Percentiles rank a stretch among this genome's conserved stretches.
Evolutionary conservation across 2,329 filamentous ascomycete genomes (phyloP).

Genomic region (Arthrocladium fulminans): DNA sequence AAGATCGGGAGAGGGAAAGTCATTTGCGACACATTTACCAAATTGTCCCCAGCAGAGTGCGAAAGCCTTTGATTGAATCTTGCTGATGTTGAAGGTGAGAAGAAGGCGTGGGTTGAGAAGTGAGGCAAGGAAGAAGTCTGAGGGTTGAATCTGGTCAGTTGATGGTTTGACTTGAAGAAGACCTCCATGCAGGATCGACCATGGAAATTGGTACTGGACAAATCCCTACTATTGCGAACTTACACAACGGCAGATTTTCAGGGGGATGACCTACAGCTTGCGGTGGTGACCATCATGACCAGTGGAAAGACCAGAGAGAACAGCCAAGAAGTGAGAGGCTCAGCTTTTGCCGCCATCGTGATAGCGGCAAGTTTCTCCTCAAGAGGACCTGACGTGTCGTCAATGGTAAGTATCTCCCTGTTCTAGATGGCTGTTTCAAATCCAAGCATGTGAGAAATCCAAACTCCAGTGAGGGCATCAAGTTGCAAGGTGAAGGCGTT

Average conservation of each 20-base stretch:
- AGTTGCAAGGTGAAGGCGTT: neutral
- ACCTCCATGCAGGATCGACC: neutral
- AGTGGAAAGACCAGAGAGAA: constrained; percentile 20
- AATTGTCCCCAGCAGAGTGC: neutral
- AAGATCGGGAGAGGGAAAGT: constrained; percentile 4
- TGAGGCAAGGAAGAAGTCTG: constrained; percentile 14
- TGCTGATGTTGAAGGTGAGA: constrained; percentile 4
- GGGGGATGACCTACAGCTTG: constrained; percentile 34
- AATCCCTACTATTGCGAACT: neutral
- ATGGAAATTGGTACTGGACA: neutral
- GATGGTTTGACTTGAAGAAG: neutral
- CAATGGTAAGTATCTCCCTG: neutral
- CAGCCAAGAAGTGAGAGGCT: constrained; percentile 25
- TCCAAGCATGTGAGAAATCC: neutral
- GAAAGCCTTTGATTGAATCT: constrained; percentile 1
- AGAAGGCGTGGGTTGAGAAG: constrained; percentile 13
- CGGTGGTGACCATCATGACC: constrained; percentile 29
- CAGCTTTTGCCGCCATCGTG: constrained; percentile 1
- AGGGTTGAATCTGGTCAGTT: neutral
- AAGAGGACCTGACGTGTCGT: neutral
- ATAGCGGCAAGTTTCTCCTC: neutral
- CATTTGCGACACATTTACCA: neutral
- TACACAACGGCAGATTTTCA: too few species aligned
- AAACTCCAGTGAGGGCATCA: neutral
- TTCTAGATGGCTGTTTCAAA: neutral